Evolutionary conservation across 2,329 filamentous ascomycete genomes (phyloP).

Genomic region (Claviceps sp.): DNA sequence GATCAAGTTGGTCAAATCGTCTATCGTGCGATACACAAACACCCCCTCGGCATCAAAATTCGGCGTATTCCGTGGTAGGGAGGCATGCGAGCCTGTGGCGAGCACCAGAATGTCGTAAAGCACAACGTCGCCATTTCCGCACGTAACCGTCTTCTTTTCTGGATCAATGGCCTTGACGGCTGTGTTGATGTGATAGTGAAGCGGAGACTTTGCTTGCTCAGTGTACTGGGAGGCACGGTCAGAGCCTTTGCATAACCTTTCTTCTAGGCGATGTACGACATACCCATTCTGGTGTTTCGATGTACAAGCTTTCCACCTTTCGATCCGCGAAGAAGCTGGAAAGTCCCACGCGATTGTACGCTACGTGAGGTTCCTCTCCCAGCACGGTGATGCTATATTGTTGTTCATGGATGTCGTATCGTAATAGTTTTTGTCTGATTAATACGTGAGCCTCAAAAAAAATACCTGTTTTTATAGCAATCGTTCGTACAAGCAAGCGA

Average conservation of each 20-base stretch:
- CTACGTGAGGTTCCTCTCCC: slow-evolving; percentile 75
- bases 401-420: slow-evolving; percentile 60
- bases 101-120: slow-evolving; percentile 71
- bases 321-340: slow-evolving; percentile 83
- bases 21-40: slow-evolving; percentile 80
- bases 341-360: slow-evolving; percentile 82
- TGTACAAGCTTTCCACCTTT: slow-evolving; percentile 73
- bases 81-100: slow-evolving; percentile 74
- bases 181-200: slow-evolving; percentile 66
- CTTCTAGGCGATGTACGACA: slow-evolving; percentile 1
- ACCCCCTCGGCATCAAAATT: slow-evolving; percentile 70
- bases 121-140: slow-evolving; percentile 55
- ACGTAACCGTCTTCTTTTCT: slow-evolving; percentile 51
- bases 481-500: neutral
- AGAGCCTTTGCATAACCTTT: neutral
- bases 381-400: slow-evolving; percentile 77
- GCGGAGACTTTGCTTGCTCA: slow-evolving; percentile 49
- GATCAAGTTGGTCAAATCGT: slow-evolving; percentile 67
- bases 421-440: slow-evolving; percentile 71
- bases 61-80: slow-evolving; percentile 57
- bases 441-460: neutral
- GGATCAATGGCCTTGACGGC: slow-evolving; percentile 52
- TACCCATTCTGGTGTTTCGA: slow-evolving; percentile 77
- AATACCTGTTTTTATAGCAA: neutral
- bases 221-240: slow-evolving; percentile 40